Base-by-base conservation (phyloP, 169 alveolate genomes). In the Plasmodium vivax region DNA sequence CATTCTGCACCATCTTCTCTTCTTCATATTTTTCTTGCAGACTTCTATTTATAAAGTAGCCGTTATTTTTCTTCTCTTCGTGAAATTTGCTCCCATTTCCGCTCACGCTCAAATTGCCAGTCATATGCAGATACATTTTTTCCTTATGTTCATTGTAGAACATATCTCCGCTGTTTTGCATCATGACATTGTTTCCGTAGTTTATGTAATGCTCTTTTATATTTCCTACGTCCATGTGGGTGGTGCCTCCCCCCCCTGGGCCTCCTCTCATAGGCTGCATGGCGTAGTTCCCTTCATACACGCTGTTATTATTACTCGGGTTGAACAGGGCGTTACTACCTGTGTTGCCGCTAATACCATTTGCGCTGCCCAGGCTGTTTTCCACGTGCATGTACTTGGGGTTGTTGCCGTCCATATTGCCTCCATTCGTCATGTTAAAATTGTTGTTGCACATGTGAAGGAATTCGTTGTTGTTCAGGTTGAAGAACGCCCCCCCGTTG, bases 71-170 rank as follows among this genome's bases (percentile, higher is more conserved):
- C 38, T 88, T 80, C 14, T 62, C 72, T 58, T 77, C 90, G 32
- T 43, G 83, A 62, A 41, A 80, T 79, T 88, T 88, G 38, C 80
- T 88, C 56, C 41, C 34, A 74, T 30, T 58, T 58, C 10, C 56
- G 36, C 34, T 84, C 27, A 79, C 72, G 83, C 19, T 88, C 38
- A 77, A 14, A 19, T 51, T 51, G 8, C 62, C 23, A 12, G 62
- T 51, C 62, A 51, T 51, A 51, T 51, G 62, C 4, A 51, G 7
- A 51, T 88, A 71, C 14, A 51, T 43, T 87, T 87, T 87, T 34
- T 87, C 93, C 62, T 87, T 79, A 75, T 87, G 38, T 72, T 43
- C 93, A 75, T 75, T 75, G 81, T 75, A 87, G 62, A 54, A 87
- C 2, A 79, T 12, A 43, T n/a, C 85, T 19, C 51, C 41, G 23